Conservation (phyloP, 2,329 filamentous ascomycete species). For the Aspergillus aculeatinus region DNA sequence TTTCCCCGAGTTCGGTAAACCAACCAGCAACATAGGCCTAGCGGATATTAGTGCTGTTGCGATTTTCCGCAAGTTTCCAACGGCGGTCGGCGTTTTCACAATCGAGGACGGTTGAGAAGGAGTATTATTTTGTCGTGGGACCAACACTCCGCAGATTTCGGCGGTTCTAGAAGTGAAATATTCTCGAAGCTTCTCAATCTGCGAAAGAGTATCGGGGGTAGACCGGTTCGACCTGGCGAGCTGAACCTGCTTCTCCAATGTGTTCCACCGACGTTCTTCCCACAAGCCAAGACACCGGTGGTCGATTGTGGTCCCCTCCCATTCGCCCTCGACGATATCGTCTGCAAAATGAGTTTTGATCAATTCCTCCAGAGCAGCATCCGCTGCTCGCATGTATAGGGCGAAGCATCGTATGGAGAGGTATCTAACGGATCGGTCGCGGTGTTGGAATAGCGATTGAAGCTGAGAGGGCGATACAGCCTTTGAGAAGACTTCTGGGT, state of each 20-base stretch:
- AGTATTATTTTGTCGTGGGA: slow-evolving; percentile 59
- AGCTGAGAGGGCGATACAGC: slow-evolving; percentile 67
- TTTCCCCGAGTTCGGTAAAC: slow-evolving; percentile 84
- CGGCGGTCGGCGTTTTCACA: slow-evolving; percentile 71
- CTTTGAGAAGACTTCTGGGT: slow-evolving; percentile 65
- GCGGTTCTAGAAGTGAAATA: slow-evolving; percentile 61
- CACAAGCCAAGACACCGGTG: slow-evolving; percentile 70
- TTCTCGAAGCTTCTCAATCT: slow-evolving; percentile 30
- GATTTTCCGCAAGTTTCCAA: slow-evolving; percentile 68
- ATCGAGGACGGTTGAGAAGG: slow-evolving; percentile 53
- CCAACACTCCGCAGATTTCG: slow-evolving; percentile 64
- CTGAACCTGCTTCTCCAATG: slow-evolving; percentile 34
- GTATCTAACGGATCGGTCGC: slow-evolving; percentile 66
- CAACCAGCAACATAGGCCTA: slow-evolving; percentile 76
- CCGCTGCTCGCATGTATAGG: slow-evolving; percentile 74
- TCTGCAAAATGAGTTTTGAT: slow-evolving; percentile 64
- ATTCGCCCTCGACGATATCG: slow-evolving; percentile 63
- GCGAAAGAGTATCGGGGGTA: slow-evolving; percentile 20
- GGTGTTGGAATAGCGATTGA: slow-evolving; percentile 64
- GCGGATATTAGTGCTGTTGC: slow-evolving; percentile 65
- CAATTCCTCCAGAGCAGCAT: slow-evolving; percentile 72
- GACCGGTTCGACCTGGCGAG: slow-evolving; percentile 24
- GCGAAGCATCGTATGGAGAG: slow-evolving; percentile 80
- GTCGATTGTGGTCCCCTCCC: slow-evolving; percentile 75
- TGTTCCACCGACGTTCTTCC: slow-evolving; percentile 59